Conservation (phyloP, 163 green algal genomes). For the Volvox carteri region DNA sequence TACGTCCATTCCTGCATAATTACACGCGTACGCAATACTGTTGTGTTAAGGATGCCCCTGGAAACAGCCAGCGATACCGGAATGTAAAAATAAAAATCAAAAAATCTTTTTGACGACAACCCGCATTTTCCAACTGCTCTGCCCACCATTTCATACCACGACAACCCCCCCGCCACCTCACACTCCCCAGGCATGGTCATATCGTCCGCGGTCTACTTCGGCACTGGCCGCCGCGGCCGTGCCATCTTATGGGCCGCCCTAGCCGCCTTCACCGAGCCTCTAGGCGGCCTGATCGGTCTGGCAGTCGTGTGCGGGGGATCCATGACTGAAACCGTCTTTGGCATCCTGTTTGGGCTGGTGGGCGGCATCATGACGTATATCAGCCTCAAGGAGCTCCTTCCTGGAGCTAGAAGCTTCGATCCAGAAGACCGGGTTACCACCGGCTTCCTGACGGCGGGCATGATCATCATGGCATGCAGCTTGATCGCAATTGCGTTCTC, state of each 20-base stretch:
- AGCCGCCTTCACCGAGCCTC: slow-evolving; percentile 77
- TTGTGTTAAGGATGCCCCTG: too few relatives aligned
- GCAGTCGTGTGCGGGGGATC: slow-evolving; percentile 40
- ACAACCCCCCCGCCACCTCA: too few relatives aligned
- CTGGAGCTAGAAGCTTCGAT: slow-evolving; percentile 83
- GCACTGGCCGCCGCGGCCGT: slow-evolving; percentile 14
- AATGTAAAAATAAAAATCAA: too few relatives aligned
- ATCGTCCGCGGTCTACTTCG: slow-evolving; percentile 10
- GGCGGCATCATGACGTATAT: slow-evolving; percentile 84
- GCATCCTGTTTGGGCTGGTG: slow-evolving; percentile 78
- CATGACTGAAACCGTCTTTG: slow-evolving; percentile 64
- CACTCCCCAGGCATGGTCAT: slow-evolving; percentile 26
- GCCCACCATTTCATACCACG: too few relatives aligned
- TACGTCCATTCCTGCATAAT: too few relatives aligned
- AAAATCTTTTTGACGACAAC: too few relatives aligned
- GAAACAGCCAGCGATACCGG: too few relatives aligned
- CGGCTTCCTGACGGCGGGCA: not conserved
- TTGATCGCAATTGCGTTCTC: slow-evolving; percentile 23
- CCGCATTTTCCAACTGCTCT: too few relatives aligned
- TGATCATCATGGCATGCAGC: slow-evolving; percentile 19
- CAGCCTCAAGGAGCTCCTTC: slow-evolving; percentile 82
- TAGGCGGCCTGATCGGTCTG: slow-evolving; percentile 76
- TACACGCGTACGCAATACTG: too few relatives aligned
- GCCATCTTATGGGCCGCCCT: slow-evolving; percentile 80
- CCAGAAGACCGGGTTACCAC: slow-evolving; percentile 64